Percentiles rank a stretch among this genome's conserved stretches.
phyloP scores from a whole-genome alignment of 2,329 filamentous ascomycete genomes.

The Exserohilum turcica region DNA sequence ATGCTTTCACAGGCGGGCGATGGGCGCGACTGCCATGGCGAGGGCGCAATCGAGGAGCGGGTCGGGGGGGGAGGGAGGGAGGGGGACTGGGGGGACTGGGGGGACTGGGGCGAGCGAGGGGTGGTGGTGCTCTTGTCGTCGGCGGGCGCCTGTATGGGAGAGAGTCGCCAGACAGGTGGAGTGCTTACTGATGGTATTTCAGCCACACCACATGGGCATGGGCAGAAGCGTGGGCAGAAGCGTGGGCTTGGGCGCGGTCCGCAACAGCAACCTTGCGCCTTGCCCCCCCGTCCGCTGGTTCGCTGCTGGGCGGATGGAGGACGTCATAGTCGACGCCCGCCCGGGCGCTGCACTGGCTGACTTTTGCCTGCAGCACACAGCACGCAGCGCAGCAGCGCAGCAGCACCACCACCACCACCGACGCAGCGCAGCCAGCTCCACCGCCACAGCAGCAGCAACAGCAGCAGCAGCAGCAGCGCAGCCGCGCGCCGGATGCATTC shows the following conservation, averaged over 20 bases:
- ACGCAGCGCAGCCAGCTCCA: background rate
- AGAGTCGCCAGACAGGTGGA: slow-evolving; percentile 10
- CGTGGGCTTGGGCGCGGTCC: too few species aligned
- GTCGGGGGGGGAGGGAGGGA: background rate
- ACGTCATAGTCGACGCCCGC: slow-evolving; percentile 9
- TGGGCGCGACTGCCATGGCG: slow-evolving; percentile 9
- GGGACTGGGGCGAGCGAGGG: background rate
- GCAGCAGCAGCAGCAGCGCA: background rate
- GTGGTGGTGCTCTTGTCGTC: slow-evolving; percentile 3
- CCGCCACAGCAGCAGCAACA: background rate
- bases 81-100: too few species aligned
- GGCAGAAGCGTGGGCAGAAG: too few species aligned
- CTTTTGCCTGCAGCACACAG: slow-evolving; percentile 1
- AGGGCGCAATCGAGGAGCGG: background rate
- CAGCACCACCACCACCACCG: too few species aligned
- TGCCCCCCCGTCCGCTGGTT: slow-evolving; percentile 10
- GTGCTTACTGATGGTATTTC: slow-evolving; percentile 19
- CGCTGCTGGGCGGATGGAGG: background rate
- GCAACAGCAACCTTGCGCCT: slow-evolving; percentile 9
- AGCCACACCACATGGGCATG: slow-evolving; percentile 15
- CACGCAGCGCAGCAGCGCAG: background rate
- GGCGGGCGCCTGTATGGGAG: background rate
- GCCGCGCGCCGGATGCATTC: background rate
- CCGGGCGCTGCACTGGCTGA: background rate
- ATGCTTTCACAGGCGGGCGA: background rate